phyloP scores from a whole-genome alignment of 75 land plant genomes.

The Pinus albicaulis region DNA sequence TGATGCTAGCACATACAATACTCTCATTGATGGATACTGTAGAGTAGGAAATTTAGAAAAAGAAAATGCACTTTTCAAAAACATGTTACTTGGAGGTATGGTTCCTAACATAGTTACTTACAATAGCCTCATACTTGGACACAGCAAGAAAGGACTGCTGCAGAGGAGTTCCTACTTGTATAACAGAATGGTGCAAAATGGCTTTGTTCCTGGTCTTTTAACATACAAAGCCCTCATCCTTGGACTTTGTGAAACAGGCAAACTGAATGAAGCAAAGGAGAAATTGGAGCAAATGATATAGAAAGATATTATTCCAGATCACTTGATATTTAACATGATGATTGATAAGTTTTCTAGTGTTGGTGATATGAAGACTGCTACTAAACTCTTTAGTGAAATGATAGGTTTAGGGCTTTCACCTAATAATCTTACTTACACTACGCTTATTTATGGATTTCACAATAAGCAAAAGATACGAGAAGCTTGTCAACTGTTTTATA shows the following conservation, averaged over 20 bases:
- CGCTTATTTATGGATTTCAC: conserved; percentile 34
- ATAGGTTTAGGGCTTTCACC: conserved; percentile 26
- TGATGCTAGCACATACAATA: conserved; percentile 40
- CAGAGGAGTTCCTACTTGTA: conserved; percentile 20
- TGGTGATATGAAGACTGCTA: conserved; percentile 18
- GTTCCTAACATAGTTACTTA: conserved; percentile 54
- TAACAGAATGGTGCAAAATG: conserved; percentile 23
- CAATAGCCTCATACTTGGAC: conserved; percentile 58
- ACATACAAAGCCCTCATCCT: conserved; percentile 45
- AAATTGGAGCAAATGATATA: conserved; percentile 32
- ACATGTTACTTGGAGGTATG: conserved; percentile 28
- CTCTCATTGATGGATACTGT: conserved; percentile 45
- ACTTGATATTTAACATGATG: conserved; percentile 34
- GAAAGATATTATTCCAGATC: conserved; percentile 32
- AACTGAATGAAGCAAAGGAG: conserved; percentile 37
- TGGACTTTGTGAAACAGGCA: conserved; percentile 46
- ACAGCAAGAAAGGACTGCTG: conserved; percentile 23
- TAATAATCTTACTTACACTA: conserved; percentile 19
- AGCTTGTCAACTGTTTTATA: conserved; percentile 29
- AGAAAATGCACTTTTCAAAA: conserved; percentile 26
- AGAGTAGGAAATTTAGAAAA: conserved; percentile 31
- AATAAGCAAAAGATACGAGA: conserved; percentile 22
- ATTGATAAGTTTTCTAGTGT: conserved; percentile 21
- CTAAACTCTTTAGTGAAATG: conserved; percentile 32
- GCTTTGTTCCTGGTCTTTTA: conserved; percentile 31